Evolutionary conservation across 2,329 filamentous ascomycete species (phyloP).

Genomic region (Lanzia echinophila): DNA sequence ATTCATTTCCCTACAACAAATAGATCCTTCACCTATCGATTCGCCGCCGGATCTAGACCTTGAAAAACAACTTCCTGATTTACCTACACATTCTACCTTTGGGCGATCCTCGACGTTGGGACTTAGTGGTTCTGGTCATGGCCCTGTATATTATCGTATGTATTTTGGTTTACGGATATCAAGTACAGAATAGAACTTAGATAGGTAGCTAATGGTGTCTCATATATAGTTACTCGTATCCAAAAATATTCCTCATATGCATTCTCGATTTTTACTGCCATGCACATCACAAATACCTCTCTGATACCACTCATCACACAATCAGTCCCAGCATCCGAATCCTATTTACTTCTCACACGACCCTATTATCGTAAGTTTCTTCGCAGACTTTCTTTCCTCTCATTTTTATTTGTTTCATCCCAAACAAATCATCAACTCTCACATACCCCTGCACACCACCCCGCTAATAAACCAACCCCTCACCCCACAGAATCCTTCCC

Average conservation of each 20-base stretch:
- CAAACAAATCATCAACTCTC: constrained; percentile 40
- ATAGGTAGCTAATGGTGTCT: background rate
- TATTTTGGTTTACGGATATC: too few species aligned
- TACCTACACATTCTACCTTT: constrained; percentile 35
- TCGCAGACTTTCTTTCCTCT: constrained; percentile 37
- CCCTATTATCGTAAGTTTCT: constrained; percentile 80
- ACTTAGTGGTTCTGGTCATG: constrained; percentile 56
- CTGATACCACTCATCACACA: constrained; percentile 69
- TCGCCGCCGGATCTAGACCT: constrained; percentile 43
- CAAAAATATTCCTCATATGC: constrained; percentile 89
- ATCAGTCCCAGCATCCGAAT: constrained; percentile 69
- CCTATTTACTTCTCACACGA: constrained; percentile 81
- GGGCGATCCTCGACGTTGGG: constrained; percentile 39
- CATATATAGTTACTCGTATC: constrained; percentile 56
- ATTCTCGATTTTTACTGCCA: constrained; percentile 66
- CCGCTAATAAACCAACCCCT: constrained; percentile 6
- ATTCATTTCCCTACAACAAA: constrained; percentile 61
- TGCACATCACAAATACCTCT: constrained; percentile 77
- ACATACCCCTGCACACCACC: background rate
- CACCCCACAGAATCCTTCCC: constrained; percentile 46
- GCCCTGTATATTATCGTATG: constrained; percentile 70
- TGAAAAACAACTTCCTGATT: constrained; percentile 33
- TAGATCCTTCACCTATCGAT: constrained; percentile 78
- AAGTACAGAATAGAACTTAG: background rate
- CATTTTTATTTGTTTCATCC: constrained; percentile 77